Conservation (phyloP, 2,329 filamentous ascomycete genomes). For the Pochonia chlamydosporia region DNA sequence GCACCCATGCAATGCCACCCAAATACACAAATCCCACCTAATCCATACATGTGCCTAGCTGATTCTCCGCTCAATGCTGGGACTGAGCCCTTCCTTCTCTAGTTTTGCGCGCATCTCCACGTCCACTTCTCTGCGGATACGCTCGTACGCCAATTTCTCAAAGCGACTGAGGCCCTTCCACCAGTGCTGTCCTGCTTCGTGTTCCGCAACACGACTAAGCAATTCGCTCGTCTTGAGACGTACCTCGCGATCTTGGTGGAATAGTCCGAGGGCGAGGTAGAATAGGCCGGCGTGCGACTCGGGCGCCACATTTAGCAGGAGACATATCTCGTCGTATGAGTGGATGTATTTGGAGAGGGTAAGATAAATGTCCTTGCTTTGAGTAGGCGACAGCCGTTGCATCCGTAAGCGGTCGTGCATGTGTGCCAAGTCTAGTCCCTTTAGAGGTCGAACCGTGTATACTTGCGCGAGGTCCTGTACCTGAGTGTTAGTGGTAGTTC, state of each 20-base stretch:
- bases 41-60: constrained; percentile 30
- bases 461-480: constrained; percentile 62
- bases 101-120: constrained; percentile 41
- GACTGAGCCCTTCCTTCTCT: constrained; percentile 37
- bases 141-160: constrained; percentile 77
- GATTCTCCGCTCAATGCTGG: constrained; percentile 39
- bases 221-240: constrained; percentile 71
- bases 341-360: constrained; percentile 70
- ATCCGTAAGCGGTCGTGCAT: constrained; percentile 86
- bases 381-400: constrained; percentile 68
- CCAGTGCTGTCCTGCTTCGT: constrained; percentile 90
- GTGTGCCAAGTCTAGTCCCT: constrained; percentile 82
- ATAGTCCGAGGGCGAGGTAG: constrained; percentile 83
- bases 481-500: background rate
- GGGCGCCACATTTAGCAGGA: constrained; percentile 75
- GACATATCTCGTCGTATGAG: constrained; percentile 78
- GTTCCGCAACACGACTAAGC: constrained; percentile 73
- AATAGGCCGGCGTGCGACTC: constrained; percentile 86
- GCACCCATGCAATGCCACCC: background rate
- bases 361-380: constrained; percentile 80
- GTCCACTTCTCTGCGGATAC: constrained; percentile 64
- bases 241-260: constrained; percentile 81
- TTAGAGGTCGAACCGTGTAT: constrained; percentile 61
- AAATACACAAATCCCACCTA: background rate
- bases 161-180: constrained; percentile 84